Evolutionary conservation across 768 basidiomycete species (phyloP).

Genomic region (Rickenella mellea): DNA sequence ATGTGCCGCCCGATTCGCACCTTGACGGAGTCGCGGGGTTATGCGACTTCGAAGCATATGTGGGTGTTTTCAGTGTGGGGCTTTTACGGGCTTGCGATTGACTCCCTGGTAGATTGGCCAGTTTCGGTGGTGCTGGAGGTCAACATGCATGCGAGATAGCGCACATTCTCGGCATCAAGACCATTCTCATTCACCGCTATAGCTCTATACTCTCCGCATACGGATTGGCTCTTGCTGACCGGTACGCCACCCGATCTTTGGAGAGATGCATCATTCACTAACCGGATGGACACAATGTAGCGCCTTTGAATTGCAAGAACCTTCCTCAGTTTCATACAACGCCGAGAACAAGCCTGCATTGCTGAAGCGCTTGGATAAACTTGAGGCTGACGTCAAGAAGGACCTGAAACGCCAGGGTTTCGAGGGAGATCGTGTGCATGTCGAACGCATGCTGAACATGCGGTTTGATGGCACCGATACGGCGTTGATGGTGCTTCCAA

Average conservation of each 20-base stretch:
- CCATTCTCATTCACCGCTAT: conserved; percentile 81
- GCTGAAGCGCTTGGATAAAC: conserved; percentile 55
- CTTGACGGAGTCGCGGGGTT: conserved; percentile 81
- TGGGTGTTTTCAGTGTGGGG: conserved; percentile 16
- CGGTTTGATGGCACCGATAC: conserved; percentile 93
- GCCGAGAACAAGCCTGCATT: conserved; percentile 45
- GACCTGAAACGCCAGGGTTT: conserved; percentile 82
- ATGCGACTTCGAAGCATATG: conserved; percentile 72
- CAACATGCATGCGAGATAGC: conserved; percentile 95
- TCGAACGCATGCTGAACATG: conserved; percentile 86
- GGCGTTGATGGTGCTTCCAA: conserved; percentile 74
- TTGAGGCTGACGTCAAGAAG: conserved; percentile 48
- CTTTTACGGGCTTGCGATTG: conserved; percentile 6
- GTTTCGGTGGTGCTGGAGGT: conserved; percentile 85
- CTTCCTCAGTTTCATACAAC: conserved; percentile 73
- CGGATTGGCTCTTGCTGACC: conserved; percentile 84
- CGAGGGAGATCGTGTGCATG: conserved; percentile 52
- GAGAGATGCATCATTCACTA: too few species aligned
- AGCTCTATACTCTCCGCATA: conserved; percentile 92
- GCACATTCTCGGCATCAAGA: conserved; percentile 74
- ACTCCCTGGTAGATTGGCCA: conserved; percentile 47
- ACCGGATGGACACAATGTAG: too few species aligned
- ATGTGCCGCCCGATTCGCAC: conserved; percentile 93
- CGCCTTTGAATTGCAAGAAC: conserved; percentile 83
- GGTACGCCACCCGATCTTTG: conserved; percentile 26